phyloP scores from a whole-genome alignment of 208 protist species.

The Trypanosoma avium region DNA sequence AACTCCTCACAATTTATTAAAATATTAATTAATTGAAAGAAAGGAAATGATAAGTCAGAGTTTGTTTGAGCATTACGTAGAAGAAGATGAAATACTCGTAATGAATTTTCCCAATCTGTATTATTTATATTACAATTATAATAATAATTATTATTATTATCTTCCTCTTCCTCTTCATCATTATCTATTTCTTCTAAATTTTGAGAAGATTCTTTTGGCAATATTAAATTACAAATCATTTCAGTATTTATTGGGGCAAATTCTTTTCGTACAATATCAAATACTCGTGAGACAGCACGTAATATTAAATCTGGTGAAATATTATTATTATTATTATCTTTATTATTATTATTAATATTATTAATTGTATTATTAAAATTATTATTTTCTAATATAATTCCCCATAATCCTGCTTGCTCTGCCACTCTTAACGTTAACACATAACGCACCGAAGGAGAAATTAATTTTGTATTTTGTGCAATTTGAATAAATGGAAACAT shows the following conservation, averaged over 20 bases:
- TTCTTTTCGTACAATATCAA: too few species aligned
- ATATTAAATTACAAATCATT: not conserved
- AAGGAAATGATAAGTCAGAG: conserved; percentile 26
- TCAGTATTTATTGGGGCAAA: too few species aligned
- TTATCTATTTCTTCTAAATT: not conserved
- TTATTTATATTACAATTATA: not conserved
- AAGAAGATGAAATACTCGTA: conserved; percentile 18
- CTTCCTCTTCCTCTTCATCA: not conserved
- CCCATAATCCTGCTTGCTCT: conserved; percentile 27
- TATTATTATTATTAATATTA: not conserved
- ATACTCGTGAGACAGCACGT: too few species aligned
- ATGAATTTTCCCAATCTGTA: conserved; percentile 11
- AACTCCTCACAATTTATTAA: conserved; percentile 8
- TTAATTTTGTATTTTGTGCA: conserved; percentile 15
- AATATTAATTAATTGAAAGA: conserved; percentile 7
- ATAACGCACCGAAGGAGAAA: conserved; percentile 23
- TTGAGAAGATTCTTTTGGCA: not conserved
- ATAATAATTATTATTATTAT: not conserved
- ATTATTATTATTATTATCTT: conserved; percentile 1
- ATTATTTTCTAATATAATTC: too few species aligned
- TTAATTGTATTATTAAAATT: not conserved
- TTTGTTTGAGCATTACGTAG: conserved; percentile 16
- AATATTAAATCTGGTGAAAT: too few species aligned
- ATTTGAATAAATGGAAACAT: conserved; percentile 13
- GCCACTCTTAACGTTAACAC: conserved; percentile 15